phyloP scores from a whole-genome alignment of 306 rosid species.

The Quercus mongolica region DNA sequence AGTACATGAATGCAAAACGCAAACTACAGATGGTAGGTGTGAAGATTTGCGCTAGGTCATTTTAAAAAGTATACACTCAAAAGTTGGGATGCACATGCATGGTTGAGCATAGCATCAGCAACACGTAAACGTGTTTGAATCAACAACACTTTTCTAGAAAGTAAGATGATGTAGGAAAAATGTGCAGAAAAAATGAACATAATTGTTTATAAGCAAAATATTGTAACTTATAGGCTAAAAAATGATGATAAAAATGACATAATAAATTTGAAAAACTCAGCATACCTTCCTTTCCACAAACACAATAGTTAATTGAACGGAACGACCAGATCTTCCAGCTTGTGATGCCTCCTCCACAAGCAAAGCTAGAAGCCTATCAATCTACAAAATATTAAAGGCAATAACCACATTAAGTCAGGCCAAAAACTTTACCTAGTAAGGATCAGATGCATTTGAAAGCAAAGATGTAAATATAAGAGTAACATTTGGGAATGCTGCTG shows the following conservation, averaged over 20 bases:
- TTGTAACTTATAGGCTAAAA: background rate
- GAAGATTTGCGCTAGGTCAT: background rate
- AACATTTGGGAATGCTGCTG: no score
- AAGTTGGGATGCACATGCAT: background rate
- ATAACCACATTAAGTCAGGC: background rate
- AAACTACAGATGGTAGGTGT: background rate
- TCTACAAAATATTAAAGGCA: conserved; percentile 40
- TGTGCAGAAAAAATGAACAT: background rate
- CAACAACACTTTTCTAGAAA: background rate
- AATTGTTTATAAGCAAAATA: background rate
- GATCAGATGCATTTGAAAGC: background rate
- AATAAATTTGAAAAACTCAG: background rate
- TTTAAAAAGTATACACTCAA: background rate
- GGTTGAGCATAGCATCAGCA: background rate
- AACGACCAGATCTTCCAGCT: conserved; percentile 65
- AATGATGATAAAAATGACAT: conserved; percentile 2
- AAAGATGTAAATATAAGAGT: background rate
- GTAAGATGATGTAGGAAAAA: background rate
- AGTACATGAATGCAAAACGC: background rate
- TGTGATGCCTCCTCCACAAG: conserved; percentile 79
- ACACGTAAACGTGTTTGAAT: background rate
- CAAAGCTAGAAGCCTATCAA: conserved; percentile 71
- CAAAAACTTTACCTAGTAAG: background rate
- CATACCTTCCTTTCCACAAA: conserved; percentile 89
- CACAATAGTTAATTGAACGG: conserved; percentile 73